Base-by-base conservation (phyloP, 2,329 filamentous ascomycete species). In the Hirsutella rhossiliensis region DNA sequence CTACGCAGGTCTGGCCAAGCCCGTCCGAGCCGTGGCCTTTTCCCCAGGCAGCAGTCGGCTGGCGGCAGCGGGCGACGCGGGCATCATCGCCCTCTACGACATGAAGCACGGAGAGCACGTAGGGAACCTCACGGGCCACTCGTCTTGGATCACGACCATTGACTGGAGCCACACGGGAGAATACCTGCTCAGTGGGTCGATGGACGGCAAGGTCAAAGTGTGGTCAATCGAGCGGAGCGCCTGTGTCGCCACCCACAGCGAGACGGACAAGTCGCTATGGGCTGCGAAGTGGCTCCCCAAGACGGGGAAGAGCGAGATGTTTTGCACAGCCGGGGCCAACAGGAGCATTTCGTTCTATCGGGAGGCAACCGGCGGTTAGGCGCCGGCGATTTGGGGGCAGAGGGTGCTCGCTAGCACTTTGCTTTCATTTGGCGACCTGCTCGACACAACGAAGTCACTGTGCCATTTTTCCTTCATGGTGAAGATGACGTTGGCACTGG, bases 161-260 rank as follows among this genome's bases (percentile, higher is more conserved):
- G 87, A 95, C 60, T 98, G 90, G 87, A 97, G 83, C 61, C 78
- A 86, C 56, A 94, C 85, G 5, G 92, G 92, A 40, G 90, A 97
- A 64, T 95, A 86, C 61, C 69, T 98, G 12, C 72, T 97, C 3
- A 94, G 84, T 56, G 87, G 87, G 40, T 80, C 84, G 2, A 87
- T 94, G 61, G 89, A 97, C 58, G 90, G 92, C 32, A 96, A 94
- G 63, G 87, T 85, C 48, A 96, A 95, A 64, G 85, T 97, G 28
- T 98, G 92, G 92, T 90, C 87, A 28, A 77, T 96, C 47, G 88
- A 95, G 55, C 77, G 81, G 30, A 76, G 80, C 45, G 73, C 74
- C 5, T 97, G 92, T 59, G 92, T 98, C 38, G 88, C 90, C 12
- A 98, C 92, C 11, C 87, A 95, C 60, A 89, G 83, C 46, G 89